Base-by-base conservation (phyloP, 1,284 basidiomycete genomes). In the Wolfiporia cocos region DNA sequence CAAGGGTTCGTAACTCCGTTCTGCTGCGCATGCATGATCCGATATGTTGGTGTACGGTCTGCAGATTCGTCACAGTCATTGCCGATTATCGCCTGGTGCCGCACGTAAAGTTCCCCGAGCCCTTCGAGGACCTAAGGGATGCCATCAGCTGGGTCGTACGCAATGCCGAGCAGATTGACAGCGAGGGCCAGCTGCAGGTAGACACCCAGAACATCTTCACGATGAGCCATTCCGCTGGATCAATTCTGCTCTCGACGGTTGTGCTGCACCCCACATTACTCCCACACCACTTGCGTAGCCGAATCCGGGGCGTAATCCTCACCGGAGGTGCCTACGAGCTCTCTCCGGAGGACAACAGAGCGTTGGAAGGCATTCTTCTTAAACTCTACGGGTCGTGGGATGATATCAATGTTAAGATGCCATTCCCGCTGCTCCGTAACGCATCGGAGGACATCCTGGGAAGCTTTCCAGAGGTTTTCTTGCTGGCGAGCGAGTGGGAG, bases 11-110 rank as follows among this genome's bases (percentile, higher is more conserved):
- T 37, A n/a, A n/a, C n/a, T n/a, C n/a, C n/a, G n/a, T n/a, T n/a
- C n/a, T n/a, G n/a, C n/a, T n/a, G n/a, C n/a, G n/a, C n/a, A n/a
- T n/a, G n/a, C n/a, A n/a, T n/a, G n/a, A n/a, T n/a, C n/a, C n/a
- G n/a, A n/a, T n/a, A n/a, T n/a, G n/a, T n/a, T n/a, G n/a, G n/a
- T n/a, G n/a, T n/a, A n/a, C n/a, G n/a, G n/a, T n/a, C n/a, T n/a
- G n/a, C n/a, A n/a, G n/a, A n/a, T n/a, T 79, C 58, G 49, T 81
- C 44, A 73, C 73, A 12, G 61, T 82, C 45, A 75, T 84, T 43
- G 68, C 80, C 0, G 78, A 83, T 57, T 83, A 84, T 50, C 72
- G 77, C 3, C 70, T 84, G 28, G 70, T 71, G 1, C 80, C 81
- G 2, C 54, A 68, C 22, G 69, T 67, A 41, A 64, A 55, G 15